phyloP scores from a whole-genome alignment of 108 stramenopile genomes.

The Chaetoceros tenuissimus region DNA sequence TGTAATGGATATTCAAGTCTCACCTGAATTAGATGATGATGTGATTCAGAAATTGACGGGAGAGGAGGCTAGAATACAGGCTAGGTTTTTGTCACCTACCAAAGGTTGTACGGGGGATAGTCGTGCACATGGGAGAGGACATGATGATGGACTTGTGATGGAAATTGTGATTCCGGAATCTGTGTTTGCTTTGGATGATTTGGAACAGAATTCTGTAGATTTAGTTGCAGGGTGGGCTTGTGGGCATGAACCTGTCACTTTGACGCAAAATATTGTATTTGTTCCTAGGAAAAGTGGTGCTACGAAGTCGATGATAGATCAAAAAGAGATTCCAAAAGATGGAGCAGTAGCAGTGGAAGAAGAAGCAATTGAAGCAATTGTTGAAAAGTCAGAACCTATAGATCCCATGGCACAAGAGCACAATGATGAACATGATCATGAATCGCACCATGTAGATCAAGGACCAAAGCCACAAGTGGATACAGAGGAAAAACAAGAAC shows the following conservation, averaged over 20 bases:
- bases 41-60: not conserved
- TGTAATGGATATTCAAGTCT: not conserved
- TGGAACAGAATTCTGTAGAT: not conserved
- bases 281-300: not conserved
- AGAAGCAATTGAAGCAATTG: not conserved
- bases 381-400: not conserved
- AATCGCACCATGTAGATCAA: not conserved
- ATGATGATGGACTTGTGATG: not conserved
- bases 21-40: not conserved
- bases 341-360: not conserved
- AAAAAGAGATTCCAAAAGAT: no score
- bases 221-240: not conserved
- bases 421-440: not conserved
- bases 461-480: not conserved
- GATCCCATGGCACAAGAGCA: not conserved
- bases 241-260: not conserved
- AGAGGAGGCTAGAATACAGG: not conserved
- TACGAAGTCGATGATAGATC: not conserved
- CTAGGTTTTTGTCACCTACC: not conserved
- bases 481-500: not conserved
- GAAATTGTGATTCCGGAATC: not conserved
- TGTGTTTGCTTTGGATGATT: not conserved
- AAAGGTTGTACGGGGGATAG: not conserved
- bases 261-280: not conserved
- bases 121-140: not conserved